Evolutionary conservation across 176 grass and related monocot species (phyloP).

Genomic region (Urochloa ruziziensis): DNA sequence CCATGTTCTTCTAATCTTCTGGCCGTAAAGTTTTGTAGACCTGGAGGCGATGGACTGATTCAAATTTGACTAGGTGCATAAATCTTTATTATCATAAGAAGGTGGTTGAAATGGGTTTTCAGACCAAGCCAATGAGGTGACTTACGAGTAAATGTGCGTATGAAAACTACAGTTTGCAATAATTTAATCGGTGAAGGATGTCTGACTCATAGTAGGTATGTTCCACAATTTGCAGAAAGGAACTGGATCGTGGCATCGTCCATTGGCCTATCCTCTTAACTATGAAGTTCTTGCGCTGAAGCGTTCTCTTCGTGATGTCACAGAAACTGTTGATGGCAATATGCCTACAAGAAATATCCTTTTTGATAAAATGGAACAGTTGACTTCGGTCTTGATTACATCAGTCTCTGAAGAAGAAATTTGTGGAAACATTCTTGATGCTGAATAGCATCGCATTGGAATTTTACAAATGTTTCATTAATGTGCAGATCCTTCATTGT

Average conservation of each 20-base stretch:
- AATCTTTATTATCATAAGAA: conserved; percentile 20
- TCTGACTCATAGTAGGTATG: neutral
- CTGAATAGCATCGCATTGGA: neutral
- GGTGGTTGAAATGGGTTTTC: conserved; percentile 5
- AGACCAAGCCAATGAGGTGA: conserved; percentile 6
- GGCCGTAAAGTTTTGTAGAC: conserved; percentile 29
- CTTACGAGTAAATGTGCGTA: neutral
- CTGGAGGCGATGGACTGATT: conserved; percentile 26
- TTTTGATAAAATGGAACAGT: neutral
- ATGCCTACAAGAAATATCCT: neutral
- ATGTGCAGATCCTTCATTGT: neutral
- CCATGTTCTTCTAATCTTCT: conserved; percentile 17
- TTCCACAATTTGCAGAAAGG: neutral
- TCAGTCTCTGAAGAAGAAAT: neutral
- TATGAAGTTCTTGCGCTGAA: neutral
- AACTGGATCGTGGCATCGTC: neutral
- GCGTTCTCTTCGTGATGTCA: neutral
- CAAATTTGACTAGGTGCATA: conserved; percentile 35
- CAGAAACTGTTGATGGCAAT: neutral
- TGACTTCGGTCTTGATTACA: neutral
- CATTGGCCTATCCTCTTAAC: neutral
- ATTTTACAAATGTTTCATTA: neutral
- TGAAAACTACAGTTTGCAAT: conserved; percentile 20
- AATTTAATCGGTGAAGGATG: conserved; percentile 22
- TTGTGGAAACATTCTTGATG: neutral